phyloP scores from a whole-genome alignment of 768 basidiomycete genomes.

The Amanita exitialis region DNA sequence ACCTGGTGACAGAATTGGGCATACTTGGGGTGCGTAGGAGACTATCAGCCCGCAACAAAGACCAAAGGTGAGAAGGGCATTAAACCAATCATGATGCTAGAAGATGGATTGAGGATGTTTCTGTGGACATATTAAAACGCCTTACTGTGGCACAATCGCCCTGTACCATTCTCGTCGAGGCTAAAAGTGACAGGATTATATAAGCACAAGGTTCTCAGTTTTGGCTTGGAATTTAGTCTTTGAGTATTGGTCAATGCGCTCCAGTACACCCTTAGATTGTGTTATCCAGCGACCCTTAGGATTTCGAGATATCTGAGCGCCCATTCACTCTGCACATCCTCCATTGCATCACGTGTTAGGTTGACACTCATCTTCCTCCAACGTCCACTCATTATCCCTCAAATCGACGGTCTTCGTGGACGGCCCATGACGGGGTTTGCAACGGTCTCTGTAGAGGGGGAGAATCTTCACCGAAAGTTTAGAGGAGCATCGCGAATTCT shows the following conservation, averaged over 20 bases:
- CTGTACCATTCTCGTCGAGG: background rate
- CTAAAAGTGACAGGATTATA: background rate
- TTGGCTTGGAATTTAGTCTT: background rate
- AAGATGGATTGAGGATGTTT: background rate
- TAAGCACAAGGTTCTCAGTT: background rate
- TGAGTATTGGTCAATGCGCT: too few species aligned
- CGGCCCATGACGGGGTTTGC: conserved; percentile 5
- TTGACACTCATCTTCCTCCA: background rate
- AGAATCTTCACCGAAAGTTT: conserved; percentile 23
- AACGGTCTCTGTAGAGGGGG: background rate
- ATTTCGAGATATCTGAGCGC: background rate
- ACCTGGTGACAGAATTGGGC: conserved; percentile 9
- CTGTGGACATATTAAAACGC: background rate
- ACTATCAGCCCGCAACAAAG: conserved; percentile 66
- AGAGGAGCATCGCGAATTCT: conserved; percentile 47
- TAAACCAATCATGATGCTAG: conserved; percentile 68
- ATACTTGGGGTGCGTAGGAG: conserved; percentile 79
- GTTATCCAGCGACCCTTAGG: too few species aligned
- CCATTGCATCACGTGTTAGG: too few species aligned
- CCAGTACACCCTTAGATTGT: too few species aligned
- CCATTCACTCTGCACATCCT: background rate
- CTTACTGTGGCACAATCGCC: conserved; percentile 1
- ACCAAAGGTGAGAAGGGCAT: conserved; percentile 49
- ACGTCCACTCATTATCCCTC: background rate
- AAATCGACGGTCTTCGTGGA: background rate